phyloP scores from a whole-genome alignment of 306 rosid genomes.

The Cyclanthera cordifolia region DNA sequence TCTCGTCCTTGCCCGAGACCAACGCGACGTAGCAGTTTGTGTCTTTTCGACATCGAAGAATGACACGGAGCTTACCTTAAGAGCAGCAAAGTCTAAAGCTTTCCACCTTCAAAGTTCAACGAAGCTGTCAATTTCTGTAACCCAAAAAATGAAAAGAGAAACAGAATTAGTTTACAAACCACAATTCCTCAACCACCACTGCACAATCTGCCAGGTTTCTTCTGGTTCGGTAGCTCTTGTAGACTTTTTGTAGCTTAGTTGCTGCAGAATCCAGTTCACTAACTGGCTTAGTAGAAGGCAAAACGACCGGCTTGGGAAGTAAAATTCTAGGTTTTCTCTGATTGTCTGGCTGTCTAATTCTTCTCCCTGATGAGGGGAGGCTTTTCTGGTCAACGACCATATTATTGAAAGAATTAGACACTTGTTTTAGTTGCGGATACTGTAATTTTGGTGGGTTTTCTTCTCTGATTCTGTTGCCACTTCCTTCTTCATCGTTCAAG shows the following conservation, averaged over 20 bases:
- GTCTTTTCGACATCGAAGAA: slow-evolving; percentile 33
- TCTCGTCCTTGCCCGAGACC: slow-evolving; percentile 37
- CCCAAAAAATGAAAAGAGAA: not conserved
- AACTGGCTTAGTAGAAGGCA: slow-evolving; percentile 23
- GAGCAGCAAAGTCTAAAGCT: slow-evolving; percentile 36
- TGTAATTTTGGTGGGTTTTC: not conserved
- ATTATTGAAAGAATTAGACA: not conserved
- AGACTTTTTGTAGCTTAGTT: slow-evolving; percentile 41
- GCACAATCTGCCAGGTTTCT: slow-evolving; percentile 51
- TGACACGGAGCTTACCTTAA: slow-evolving; percentile 36
- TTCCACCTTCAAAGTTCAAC: slow-evolving; percentile 34
- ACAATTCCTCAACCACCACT: slow-evolving; percentile 39
- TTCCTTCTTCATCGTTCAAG: not conserved
- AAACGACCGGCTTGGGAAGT: slow-evolving; percentile 19
- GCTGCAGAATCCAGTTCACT: slow-evolving; percentile 38
- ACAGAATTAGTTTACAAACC: slow-evolving; percentile 15
- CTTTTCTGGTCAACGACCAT: not conserved
- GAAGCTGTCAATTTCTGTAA: not conserved
- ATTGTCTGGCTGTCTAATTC: slow-evolving; percentile 4
- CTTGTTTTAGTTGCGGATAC: not conserved
- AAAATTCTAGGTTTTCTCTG: slow-evolving; percentile 21
- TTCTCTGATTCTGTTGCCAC: not conserved
- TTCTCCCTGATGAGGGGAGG: not conserved
- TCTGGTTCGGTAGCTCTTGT: slow-evolving; percentile 44
- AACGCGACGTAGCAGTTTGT: slow-evolving; percentile 29